Conservation (phyloP, 202 grass and related monocot genomes). For the Hordeum pubiflorum region DNA sequence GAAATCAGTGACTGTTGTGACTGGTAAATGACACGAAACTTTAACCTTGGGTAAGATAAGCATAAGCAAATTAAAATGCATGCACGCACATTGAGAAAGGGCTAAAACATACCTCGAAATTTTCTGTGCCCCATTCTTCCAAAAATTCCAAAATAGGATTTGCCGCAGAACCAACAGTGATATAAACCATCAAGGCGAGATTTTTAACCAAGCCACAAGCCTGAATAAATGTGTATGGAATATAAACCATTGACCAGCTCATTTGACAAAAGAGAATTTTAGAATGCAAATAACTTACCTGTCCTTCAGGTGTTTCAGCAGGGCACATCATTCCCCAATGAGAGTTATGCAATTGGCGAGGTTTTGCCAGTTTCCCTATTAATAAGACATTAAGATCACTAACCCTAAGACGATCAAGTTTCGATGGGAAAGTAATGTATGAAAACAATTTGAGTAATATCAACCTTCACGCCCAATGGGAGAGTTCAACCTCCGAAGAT, state of each 20-base stretch:
- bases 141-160: slow-evolving; percentile 99
- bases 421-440: background rate
- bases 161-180: slow-evolving; percentile 94
- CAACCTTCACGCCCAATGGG: slow-evolving; percentile 90
- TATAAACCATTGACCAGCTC: slow-evolving; percentile 2
- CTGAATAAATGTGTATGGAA: slow-evolving; percentile 28
- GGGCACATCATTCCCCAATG: slow-evolving; percentile 99
- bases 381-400: slow-evolving; percentile 17
- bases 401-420: slow-evolving; percentile 8
- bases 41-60: background rate
- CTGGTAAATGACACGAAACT: slow-evolving; percentile 2
- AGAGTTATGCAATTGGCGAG: slow-evolving; percentile 94
- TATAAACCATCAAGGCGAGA: slow-evolving; percentile 98
- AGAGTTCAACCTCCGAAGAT: slow-evolving; percentile 95
- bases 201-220: slow-evolving; percentile 99
- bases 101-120: slow-evolving; percentile 74
- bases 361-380: slow-evolving; percentile 91
- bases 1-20: background rate
- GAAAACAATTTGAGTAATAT: slow-evolving; percentile 10
- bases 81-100: background rate
- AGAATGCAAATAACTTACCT: slow-evolving; percentile 38
- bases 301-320: slow-evolving; percentile 98
- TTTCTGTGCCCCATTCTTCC: slow-evolving; percentile 97
- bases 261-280: background rate
- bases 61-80: slow-evolving; percentile 5